phyloP scores from a whole-genome alignment of 345 rosid genomes.

The Salix purpurea region DNA sequence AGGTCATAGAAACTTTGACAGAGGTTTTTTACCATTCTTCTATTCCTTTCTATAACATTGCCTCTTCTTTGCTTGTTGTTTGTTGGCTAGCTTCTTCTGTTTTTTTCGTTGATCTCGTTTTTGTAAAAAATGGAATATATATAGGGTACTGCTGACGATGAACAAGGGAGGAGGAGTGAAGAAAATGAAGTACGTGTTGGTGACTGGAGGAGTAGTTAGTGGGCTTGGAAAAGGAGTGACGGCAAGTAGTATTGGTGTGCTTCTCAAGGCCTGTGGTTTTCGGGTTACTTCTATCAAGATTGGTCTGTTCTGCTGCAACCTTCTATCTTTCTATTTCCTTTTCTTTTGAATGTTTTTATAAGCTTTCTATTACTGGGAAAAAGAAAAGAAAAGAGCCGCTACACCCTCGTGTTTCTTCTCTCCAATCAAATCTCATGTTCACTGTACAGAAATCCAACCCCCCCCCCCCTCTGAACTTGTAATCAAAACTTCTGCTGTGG shows the following conservation, averaged over 20 bases:
- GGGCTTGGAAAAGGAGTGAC: conserved; percentile 86
- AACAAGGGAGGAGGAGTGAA: neutral
- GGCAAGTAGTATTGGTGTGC: conserved; percentile 78
- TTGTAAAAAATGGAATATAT: neutral
- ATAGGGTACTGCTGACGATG: neutral
- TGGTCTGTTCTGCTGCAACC: conserved; percentile 29
- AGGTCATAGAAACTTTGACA: neutral
- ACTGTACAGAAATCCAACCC: neutral
- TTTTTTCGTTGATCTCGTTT: neutral
- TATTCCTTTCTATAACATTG: neutral
- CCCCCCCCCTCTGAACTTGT: neutral
- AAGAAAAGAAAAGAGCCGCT: neutral
- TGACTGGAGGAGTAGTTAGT: conserved; percentile 80
- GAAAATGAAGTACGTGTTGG: conserved; percentile 73
- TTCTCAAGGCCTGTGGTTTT: conserved; percentile 75
- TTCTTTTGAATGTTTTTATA: neutral
- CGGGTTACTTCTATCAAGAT: conserved; percentile 78
- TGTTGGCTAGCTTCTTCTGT: neutral
- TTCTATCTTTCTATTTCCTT: neutral
- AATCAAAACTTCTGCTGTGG: neutral
- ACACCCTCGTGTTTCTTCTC: neutral
- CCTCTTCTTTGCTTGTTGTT: neutral
- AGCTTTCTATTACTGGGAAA: neutral
- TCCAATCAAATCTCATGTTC: neutral
- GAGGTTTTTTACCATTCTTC: neutral